These are phyloP conservation scores for Saccharum officinarum DNA, from an alignment of 176 grass and related monocot genomes.

Conservation along the genomic window DNA sequence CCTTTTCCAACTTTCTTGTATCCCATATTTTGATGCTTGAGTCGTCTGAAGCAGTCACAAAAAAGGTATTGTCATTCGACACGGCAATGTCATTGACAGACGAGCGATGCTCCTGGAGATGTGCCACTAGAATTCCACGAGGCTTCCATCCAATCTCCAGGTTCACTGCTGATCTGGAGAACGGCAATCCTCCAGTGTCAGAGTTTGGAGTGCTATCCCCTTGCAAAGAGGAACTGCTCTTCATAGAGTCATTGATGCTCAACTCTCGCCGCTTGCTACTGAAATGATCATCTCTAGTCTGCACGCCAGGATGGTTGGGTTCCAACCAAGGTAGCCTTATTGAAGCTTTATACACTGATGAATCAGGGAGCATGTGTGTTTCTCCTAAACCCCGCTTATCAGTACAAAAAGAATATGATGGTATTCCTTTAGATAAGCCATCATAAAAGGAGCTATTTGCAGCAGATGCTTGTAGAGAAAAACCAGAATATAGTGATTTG, in stretches of 20 bases:
- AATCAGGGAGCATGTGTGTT: conserved; percentile 48
- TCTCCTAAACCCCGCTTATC: conserved; percentile 61
- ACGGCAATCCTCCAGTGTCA: conserved; percentile 53
- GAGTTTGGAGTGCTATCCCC: conserved; percentile 62
- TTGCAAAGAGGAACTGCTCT: conserved; percentile 59
- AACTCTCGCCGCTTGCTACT: conserved; percentile 77
- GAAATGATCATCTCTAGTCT: conserved; percentile 64
- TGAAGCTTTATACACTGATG: conserved; percentile 49
- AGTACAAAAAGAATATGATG: conserved; percentile 75
- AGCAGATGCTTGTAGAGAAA: conserved; percentile 59
- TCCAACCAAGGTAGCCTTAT: conserved; percentile 68
- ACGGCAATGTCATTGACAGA: conserved; percentile 89
- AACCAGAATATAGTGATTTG: conserved; percentile 66
- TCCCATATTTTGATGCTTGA: conserved; percentile 98
- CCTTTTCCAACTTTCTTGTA: conserved; percentile 95
- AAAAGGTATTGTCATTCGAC: conserved; percentile 80
- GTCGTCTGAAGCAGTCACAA: conserved; percentile 88
- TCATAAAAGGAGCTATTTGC: conserved; percentile 82
- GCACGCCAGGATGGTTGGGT: conserved; percentile 58
- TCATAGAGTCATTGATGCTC: conserved; percentile 60
- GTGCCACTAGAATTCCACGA: conserved; percentile 90
- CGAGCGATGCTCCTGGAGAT: conserved; percentile 86
- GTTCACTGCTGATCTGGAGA: conserved; percentile 52
- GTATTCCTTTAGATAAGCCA: conserved; percentile 83
- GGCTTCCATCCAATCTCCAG: conserved; percentile 81